These are phyloP conservation scores for Talaromyces thailandensis DNA, from an alignment of 495 filamentous ascomycete genomes.

Conservation along the genomic window DNA sequence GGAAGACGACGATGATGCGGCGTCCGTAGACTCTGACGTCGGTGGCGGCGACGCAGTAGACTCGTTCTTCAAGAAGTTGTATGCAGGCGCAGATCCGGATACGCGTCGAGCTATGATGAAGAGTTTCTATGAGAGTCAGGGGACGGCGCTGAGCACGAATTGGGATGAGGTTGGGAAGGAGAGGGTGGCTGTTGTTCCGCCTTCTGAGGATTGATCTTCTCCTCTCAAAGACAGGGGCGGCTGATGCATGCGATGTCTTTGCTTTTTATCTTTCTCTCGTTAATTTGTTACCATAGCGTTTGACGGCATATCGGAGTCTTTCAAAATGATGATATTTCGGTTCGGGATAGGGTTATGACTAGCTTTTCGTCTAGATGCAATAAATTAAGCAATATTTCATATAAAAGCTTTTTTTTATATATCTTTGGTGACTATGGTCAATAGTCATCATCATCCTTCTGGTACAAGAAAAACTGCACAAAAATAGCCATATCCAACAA, in stretches of 20 bases:
- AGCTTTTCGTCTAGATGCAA: neutral
- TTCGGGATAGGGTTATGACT: neutral
- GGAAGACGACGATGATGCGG: conserved; percentile 31
- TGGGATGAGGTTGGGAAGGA: conserved; percentile 76
- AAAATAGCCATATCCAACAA: conserved; percentile 80
- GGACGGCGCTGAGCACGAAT: conserved; percentile 86
- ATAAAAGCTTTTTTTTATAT: neutral
- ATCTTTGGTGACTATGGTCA: neutral
- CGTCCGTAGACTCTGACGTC: conserved; percentile 46
- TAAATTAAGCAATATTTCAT: neutral
- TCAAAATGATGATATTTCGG: neutral
- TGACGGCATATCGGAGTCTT: neutral
- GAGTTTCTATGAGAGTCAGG: conserved; percentile 87
- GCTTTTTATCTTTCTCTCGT: neutral
- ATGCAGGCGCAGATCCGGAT: conserved; percentile 68
- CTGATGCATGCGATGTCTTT: neutral
- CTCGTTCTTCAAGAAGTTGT: conserved; percentile 86
- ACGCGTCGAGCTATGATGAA: conserved; percentile 94
- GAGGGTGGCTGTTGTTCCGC: conserved; percentile 63
- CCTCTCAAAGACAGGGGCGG: neutral
- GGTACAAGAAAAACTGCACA: conserved; percentile 83
- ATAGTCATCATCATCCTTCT: conserved; percentile 22
- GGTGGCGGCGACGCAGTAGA: conserved; percentile 67
- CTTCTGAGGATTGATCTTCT: conserved; percentile 25
- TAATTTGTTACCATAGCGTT: neutral